Base-by-base conservation (phyloP, 2,329 filamentous ascomycete genomes). In the Claviceps sp. region DNA sequence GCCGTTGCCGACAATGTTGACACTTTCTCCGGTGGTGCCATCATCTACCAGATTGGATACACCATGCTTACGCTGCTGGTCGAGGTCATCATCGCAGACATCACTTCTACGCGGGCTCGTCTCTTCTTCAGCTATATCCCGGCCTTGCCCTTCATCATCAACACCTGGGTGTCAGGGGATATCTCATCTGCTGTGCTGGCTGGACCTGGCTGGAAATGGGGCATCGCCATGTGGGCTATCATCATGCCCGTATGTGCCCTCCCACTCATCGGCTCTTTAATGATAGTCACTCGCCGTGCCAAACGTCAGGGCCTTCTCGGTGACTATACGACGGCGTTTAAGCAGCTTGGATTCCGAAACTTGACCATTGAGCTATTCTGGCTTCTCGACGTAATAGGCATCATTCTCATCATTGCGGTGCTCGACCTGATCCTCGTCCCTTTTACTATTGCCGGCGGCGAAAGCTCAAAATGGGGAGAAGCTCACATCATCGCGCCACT, bases 11-110 rank as follows among this genome's bases (percentile, higher is more conserved):
- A 72, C 3, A 64, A 60, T 17, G 64, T 70, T 17, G 58, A 66
- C 50, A 60, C 60, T 4, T 71, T 79, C 61, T 76, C 78, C 43
- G 79, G 79, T 1, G 78, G 76, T 1, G 74, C 80, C 55, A 79
- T 85, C 5, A 80, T 86, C 53, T 84, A 85, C 58, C 78, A 75
- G 46, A 74, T 82, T 40, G 83, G 83, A 7, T 68, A 65, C 57
- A 67, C 76, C n/a, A 81, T 80, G 11, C 66, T 86, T 26, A 71
- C 73, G 46, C 85, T 83, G 57, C 74, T 76, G 29, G 67, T 85
- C 16, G 75, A 75, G 52, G 75, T 87, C 36, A 80, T 86, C 59
- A 77, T 83, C 53, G 80, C 83, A 26, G 84, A 87, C 58, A 84
- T 81, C 1, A 82, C 83, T 0, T 73, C 74, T n/a, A 68, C 86